A percentile compares a stretch with the other conserved stretches of the same genome.
Evolutionary conservation across 1,139 yeast genomes (phyloP).

Genomic region (Chernovozyma sophiae-reginae): DNA sequence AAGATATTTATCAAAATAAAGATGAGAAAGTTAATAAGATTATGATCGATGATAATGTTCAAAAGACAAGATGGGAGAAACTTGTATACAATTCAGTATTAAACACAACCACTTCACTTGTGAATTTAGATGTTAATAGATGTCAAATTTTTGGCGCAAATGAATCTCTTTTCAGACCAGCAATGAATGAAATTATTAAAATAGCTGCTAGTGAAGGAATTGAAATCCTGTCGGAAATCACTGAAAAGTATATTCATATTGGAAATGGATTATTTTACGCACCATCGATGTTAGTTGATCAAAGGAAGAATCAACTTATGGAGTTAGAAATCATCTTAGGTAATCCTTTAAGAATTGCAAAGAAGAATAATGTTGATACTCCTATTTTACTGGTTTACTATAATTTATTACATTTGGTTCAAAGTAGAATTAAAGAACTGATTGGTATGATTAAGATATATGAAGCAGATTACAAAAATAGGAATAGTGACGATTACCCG

Average conservation of each 20-base stretch:
- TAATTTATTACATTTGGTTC: slow-evolving; percentile 53
- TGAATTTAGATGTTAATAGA: slow-evolving; percentile 53
- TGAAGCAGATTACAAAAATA: slow-evolving; percentile 22
- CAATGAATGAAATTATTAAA: slow-evolving; percentile 59
- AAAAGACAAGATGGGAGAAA: slow-evolving; percentile 66
- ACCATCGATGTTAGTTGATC: slow-evolving; percentile 75
- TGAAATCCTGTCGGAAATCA: slow-evolving; percentile 39
- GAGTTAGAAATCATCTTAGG: slow-evolving; percentile 73
- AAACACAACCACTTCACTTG: slow-evolving; percentile 58
- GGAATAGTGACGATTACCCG: slow-evolving; percentile 28
- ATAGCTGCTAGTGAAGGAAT: slow-evolving; percentile 66
- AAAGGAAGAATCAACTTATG: slow-evolving; percentile 62
- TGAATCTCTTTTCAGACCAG: slow-evolving; percentile 49
- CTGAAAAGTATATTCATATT: slow-evolving; percentile 48
- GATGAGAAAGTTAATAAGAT: slow-evolving; percentile 37
- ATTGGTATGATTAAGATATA: slow-evolving; percentile 39
- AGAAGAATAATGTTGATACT: slow-evolving; percentile 47
- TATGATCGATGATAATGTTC: slow-evolving; percentile 44
- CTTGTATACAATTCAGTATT: slow-evolving; percentile 65
- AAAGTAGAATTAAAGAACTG: slow-evolving; percentile 54
- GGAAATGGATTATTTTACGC: slow-evolving; percentile 64
- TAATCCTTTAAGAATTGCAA: slow-evolving; percentile 62
- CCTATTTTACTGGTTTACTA: slow-evolving; percentile 60
- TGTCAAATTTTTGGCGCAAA: slow-evolving; percentile 53
- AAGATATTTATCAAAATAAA: slow-evolving; percentile 45